phyloP scores from a whole-genome alignment of 2,329 filamentous ascomycete genomes.

The Fusarium sp. region DNA sequence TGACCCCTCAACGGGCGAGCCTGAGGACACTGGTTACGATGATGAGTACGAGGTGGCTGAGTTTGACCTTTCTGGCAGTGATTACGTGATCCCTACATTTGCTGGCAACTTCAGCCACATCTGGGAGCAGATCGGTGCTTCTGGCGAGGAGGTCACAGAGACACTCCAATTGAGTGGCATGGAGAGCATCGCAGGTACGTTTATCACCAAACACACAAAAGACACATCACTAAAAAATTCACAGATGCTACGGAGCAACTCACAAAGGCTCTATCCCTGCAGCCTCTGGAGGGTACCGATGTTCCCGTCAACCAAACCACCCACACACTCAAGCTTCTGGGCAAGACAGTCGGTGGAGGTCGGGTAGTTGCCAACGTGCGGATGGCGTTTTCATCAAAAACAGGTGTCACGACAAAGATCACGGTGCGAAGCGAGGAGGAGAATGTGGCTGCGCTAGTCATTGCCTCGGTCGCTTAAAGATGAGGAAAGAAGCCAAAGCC shows the following conservation, averaged over 20 bases:
- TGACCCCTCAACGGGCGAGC: constrained; percentile 91
- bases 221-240: constrained; percentile 41
- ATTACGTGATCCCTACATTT: constrained; percentile 94
- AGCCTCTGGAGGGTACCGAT: constrained; percentile 94
- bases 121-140: constrained; percentile 92
- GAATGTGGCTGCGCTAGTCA: constrained; percentile 84
- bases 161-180: constrained; percentile 88
- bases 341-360: constrained; percentile 92
- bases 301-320: constrained; percentile 89
- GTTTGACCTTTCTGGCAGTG: constrained; percentile 88
- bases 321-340: constrained; percentile 94
- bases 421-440: constrained; percentile 93
- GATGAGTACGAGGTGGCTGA: constrained; percentile 98
- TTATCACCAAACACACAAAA: background rate
- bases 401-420: constrained; percentile 96
- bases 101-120: constrained; percentile 95
- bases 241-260: constrained; percentile 93
- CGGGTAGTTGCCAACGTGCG: constrained; percentile 87
- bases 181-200: constrained; percentile 91
- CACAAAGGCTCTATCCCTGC: constrained; percentile 85
- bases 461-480: constrained; percentile 84
- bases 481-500: constrained; percentile 40
- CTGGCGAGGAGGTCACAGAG: constrained; percentile 90
- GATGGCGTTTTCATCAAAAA: constrained; percentile 95
- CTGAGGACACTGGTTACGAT: constrained; percentile 92